These are phyloP conservation scores for Phlebiopsis gigantea DNA, from an alignment of 768 basidiomycete species.

Conservation along the genomic window DNA sequence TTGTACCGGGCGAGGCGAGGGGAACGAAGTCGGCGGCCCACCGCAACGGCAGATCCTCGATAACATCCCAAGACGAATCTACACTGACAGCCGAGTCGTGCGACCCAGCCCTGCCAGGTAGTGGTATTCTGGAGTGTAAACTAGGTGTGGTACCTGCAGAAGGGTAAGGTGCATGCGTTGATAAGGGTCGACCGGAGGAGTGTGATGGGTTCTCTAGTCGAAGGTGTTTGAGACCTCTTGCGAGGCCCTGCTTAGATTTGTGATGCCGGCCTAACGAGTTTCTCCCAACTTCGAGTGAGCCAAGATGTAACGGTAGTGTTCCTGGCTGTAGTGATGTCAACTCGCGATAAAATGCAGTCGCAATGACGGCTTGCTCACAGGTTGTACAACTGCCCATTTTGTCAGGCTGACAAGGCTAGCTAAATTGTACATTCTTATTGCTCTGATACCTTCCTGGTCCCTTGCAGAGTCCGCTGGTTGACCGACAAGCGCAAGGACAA, in stretches of 20 bases:
- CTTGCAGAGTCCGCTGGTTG: conserved; percentile 49
- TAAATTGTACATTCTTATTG: conserved; percentile 80
- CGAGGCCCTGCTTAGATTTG: conserved; percentile 51
- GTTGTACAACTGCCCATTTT: conserved; percentile 66
- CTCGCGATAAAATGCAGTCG: not conserved
- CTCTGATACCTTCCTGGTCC: conserved; percentile 50
- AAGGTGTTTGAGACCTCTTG: conserved; percentile 59
- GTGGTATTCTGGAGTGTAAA: conserved; percentile 33
- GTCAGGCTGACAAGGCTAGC: conserved; percentile 70
- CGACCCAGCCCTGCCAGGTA: conserved; percentile 11
- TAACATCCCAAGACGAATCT: conserved; percentile 50
- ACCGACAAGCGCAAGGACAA: conserved; percentile 72
- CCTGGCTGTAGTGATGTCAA: conserved; percentile 33
- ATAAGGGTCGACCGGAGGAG: not conserved
- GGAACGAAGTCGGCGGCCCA: conserved; percentile 89
- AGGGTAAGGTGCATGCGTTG: not conserved
- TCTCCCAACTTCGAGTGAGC: conserved; percentile 43
- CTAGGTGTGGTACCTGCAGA: conserved; percentile 18
- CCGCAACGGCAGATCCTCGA: conserved; percentile 66
- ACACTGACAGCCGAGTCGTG: conserved; percentile 13
- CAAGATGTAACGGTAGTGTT: conserved; percentile 53
- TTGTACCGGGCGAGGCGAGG: conserved; percentile 62
- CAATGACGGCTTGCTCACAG: conserved; percentile 34
- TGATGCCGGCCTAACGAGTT: conserved; percentile 33
- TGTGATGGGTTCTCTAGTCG: conserved; percentile 37